Percentiles rank a stretch among this genome's conserved stretches.
Evolutionary conservation across 371 early-diverging fungal genomes (phyloP).

Genomic region (Mucor saturninus): DNA sequence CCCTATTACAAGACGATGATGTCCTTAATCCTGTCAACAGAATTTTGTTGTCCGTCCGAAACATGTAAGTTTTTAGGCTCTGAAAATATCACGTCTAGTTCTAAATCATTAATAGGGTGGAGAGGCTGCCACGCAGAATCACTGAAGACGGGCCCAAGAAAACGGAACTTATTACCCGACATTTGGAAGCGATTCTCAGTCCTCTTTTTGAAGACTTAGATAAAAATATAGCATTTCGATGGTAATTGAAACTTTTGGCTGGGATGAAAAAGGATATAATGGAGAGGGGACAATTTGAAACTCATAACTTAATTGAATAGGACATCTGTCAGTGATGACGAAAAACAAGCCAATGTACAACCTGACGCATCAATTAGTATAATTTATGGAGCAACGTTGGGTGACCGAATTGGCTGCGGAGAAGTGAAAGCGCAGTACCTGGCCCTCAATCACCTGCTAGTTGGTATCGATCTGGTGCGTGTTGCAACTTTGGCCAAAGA

Average conservation of each 20-base stretch:
- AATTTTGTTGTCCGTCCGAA: conserved; percentile 24
- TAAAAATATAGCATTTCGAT: conserved; percentile 21
- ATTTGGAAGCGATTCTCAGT: conserved; percentile 28
- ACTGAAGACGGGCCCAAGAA: conserved; percentile 25
- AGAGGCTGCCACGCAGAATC: conserved; percentile 22
- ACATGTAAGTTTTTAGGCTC: conserved; percentile 25
- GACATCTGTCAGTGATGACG: conserved; percentile 30
- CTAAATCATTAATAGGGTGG: conserved; percentile 28
- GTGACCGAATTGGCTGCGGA: conserved; percentile 26
- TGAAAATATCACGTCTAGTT: conserved; percentile 12
- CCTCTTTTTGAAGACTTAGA: conserved; percentile 32
- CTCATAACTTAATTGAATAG: conserved; percentile 26
- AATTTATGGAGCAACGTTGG: conserved; percentile 21
- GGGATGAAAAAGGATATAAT: conserved; percentile 17
- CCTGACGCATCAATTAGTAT: conserved; percentile 24
- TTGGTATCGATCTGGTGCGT: conserved; percentile 29
- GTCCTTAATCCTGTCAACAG: conserved; percentile 21
- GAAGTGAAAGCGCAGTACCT: conserved; percentile 28
- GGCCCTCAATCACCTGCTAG: conserved; percentile 24
- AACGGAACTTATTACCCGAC: conserved; percentile 28
- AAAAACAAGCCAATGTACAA: conserved; percentile 24
- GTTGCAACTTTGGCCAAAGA: conserved; percentile 28
- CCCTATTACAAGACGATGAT: conserved; percentile 20
- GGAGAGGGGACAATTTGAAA: conserved; percentile 16
- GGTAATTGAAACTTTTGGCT: conserved; percentile 23